Evolutionary conservation across 2,329 filamentous ascomycete species (phyloP).

Genomic region (Beauveria rudraprayagi): DNA sequence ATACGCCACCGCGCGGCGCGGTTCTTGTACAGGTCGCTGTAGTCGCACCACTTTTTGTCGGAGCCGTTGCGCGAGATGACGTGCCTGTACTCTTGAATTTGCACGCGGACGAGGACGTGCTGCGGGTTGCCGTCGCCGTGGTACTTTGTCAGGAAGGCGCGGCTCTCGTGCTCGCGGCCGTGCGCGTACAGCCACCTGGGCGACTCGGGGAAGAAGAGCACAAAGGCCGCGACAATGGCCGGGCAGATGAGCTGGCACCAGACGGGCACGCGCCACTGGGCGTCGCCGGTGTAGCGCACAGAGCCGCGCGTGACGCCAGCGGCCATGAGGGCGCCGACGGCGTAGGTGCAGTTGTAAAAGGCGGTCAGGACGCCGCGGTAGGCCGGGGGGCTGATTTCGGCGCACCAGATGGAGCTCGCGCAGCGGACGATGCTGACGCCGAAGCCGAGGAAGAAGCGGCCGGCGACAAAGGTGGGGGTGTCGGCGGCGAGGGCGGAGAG

Average conservation of each 20-base stretch:
- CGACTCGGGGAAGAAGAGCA: constrained; percentile 33
- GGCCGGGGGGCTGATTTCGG: constrained; percentile 35
- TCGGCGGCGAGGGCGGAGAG: constrained; percentile 34
- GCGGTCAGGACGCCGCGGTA: constrained; percentile 31
- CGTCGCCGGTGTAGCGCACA: constrained; percentile 21
- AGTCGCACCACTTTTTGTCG: constrained; percentile 35
- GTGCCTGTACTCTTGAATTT: constrained; percentile 28
- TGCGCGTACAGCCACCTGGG: constrained; percentile 34
- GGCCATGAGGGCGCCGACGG: constrained; percentile 37
- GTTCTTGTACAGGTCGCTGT: constrained; percentile 29
- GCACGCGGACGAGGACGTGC: constrained; percentile 30
- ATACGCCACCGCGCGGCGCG: not conserved
- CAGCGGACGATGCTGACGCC: constrained; percentile 28
- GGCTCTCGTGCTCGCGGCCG: constrained; percentile 28
- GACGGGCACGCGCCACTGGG: constrained; percentile 24
- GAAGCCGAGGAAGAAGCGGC: constrained; percentile 55
- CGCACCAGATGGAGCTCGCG: constrained; percentile 31
- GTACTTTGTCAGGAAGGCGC: constrained; percentile 26
- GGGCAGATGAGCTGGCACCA: constrained; percentile 24
- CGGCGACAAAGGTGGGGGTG: constrained; percentile 40
- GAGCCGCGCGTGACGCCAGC: constrained; percentile 36
- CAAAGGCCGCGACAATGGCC: constrained; percentile 2
- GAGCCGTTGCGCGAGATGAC: constrained; percentile 25
- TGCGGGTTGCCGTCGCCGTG: constrained; percentile 32
- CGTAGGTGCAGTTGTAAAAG: constrained; percentile 32